Evolutionary conservation across 371 early-diverging fungal genomes (phyloP).

Genomic region (Lichtheimia ramosa): DNA sequence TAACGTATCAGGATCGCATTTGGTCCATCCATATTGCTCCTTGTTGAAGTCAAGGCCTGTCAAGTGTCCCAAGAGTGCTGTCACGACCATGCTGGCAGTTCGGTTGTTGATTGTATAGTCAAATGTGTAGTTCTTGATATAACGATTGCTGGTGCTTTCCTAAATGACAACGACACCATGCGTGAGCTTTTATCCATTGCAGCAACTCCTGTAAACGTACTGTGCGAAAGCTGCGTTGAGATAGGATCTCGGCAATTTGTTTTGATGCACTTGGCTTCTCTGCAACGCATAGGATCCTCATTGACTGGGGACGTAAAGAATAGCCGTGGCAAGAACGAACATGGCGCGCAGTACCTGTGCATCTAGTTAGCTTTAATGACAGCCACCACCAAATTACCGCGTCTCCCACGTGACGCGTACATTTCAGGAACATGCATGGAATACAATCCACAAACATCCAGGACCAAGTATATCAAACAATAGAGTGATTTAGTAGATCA

Average conservation of each 20-base stretch:
- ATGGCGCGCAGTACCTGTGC: no score
- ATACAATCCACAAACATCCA: no score
- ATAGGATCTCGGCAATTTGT: slow-evolving; percentile 84
- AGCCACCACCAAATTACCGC: no score
- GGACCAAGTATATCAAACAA: no score
- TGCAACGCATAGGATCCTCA: slow-evolving; percentile 92
- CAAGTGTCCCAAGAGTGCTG: slow-evolving; percentile 86
- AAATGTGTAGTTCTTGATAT: slow-evolving; percentile 83
- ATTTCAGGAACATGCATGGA: no score
- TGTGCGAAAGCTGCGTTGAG: slow-evolving; percentile 21
- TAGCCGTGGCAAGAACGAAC: no score
- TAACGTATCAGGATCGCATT: slow-evolving; percentile 53
- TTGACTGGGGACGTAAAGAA: slow-evolving; percentile 13
- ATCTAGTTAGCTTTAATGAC: no score
- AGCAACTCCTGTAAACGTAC: not conserved
- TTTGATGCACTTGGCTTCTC: slow-evolving; percentile 98
- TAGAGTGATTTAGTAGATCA: no score
- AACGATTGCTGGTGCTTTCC: slow-evolving; percentile 58
- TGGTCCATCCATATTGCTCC: slow-evolving; percentile 61
- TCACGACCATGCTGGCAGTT: slow-evolving; percentile 77
- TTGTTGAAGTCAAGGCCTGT: slow-evolving; percentile 63
- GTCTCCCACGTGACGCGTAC: no score
- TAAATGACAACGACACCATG: slow-evolving; percentile 14
- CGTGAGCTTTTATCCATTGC: not conserved
- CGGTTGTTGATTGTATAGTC: slow-evolving; percentile 56